phyloP scores from a whole-genome alignment of 352 stramenopile genomes.

The Thalassiosira mediterranea region DNA sequence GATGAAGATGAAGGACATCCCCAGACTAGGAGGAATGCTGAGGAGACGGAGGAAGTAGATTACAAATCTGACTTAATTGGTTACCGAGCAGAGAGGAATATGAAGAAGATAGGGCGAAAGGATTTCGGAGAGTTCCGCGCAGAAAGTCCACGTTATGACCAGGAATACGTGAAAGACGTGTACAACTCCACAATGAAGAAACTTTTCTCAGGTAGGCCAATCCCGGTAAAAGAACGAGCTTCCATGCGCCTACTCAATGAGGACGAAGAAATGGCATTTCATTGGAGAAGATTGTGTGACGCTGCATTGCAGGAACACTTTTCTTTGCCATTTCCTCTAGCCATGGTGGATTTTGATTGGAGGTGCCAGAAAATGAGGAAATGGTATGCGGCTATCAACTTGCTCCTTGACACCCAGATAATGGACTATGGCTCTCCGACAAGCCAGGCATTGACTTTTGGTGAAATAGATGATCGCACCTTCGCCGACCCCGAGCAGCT shows the following conservation, averaged over 20 bases:
- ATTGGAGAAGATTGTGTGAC: slow-evolving; percentile 14
- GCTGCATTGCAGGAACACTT: slow-evolving; percentile 16
- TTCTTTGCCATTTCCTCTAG: slow-evolving; percentile 1
- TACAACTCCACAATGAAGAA: not conserved
- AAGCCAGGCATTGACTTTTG: not conserved
- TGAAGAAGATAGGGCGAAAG: slow-evolving; percentile 21
- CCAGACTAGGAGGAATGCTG: not conserved
- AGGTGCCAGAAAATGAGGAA: slow-evolving; percentile 3
- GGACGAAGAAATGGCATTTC: slow-evolving; percentile 12
- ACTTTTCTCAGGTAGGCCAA: slow-evolving; percentile 1
- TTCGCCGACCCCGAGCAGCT: slow-evolving; percentile 17
- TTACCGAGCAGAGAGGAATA: slow-evolving; percentile 17
- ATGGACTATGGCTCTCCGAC: slow-evolving; percentile 1
- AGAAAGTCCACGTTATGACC: not conserved
- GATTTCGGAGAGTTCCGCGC: not conserved
- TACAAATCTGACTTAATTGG: slow-evolving; percentile 1
- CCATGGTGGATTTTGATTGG: slow-evolving; percentile 30
- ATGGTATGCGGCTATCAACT: slow-evolving; percentile 17
- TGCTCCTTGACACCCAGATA: slow-evolving; percentile 8
- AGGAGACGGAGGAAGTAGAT: not conserved
- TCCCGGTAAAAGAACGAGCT: slow-evolving; percentile 11
- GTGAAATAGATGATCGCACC: not conserved
- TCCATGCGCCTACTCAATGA: slow-evolving; percentile 3
- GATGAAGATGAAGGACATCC: not conserved
- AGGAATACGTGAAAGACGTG: not conserved